phyloP scores from a whole-genome alignment of 2,329 filamentous ascomycete species.

The Beauveria australis region DNA sequence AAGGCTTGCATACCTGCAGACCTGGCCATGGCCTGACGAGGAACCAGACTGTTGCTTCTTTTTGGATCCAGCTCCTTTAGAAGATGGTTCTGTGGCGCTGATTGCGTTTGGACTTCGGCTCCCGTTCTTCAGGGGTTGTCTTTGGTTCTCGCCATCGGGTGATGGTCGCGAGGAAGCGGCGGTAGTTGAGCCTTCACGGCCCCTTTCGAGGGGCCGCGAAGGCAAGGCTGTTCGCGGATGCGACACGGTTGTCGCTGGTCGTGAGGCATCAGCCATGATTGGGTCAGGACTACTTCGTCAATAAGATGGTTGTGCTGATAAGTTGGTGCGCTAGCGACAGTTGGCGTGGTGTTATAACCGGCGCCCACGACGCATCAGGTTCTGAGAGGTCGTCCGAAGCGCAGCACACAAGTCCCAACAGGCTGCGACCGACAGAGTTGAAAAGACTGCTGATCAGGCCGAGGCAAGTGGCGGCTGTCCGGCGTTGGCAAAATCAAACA shows the following conservation, averaged over 20 bases:
- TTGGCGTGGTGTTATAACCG: slow-evolving; percentile 7
- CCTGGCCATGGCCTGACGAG: slow-evolving; percentile 6
- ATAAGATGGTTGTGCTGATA: background rate
- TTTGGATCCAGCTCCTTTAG: background rate
- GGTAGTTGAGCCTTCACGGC: slow-evolving; percentile 15
- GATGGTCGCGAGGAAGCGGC: slow-evolving; percentile 17
- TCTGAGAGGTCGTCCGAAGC: background rate
- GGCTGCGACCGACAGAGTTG: background rate
- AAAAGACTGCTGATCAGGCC: background rate
- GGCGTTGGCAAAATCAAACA: slow-evolving; percentile 7
- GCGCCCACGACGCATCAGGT: background rate
- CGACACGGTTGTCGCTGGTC: slow-evolving; percentile 18
- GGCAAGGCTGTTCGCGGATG: slow-evolving; percentile 29
- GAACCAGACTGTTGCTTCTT: slow-evolving; percentile 9
- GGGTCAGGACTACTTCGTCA: background rate
- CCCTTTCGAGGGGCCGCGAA: slow-evolving; percentile 28
- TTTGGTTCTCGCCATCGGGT: slow-evolving; percentile 17
- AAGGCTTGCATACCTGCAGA: slow-evolving; percentile 8
- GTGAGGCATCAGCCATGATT: slow-evolving; percentile 24
- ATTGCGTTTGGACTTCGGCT: slow-evolving; percentile 21
- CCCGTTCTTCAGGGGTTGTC: slow-evolving; percentile 15
- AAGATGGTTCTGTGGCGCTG: slow-evolving; percentile 15
- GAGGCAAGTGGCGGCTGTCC: background rate
- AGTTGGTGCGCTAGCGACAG: background rate
- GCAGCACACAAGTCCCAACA: background rate